Evolutionary conservation across 331 rosid genomes (phyloP), one percentile per base, ranked within the genome.

Genomic region (Pyracantha coccinea): DNA sequence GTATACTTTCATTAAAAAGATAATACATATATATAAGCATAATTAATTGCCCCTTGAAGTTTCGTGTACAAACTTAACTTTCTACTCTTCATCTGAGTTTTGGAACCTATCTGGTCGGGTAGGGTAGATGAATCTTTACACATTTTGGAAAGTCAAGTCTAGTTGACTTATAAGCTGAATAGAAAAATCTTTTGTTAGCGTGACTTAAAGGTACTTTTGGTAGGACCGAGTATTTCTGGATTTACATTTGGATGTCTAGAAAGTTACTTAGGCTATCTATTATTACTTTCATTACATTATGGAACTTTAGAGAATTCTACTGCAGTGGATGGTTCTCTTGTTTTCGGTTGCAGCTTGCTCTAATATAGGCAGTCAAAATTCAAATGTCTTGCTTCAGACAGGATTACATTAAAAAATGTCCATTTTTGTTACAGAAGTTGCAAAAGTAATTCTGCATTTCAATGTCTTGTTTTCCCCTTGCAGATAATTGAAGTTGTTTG

Each of bases 401-500:
- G 21, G 72, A 33, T 66, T 10, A 41, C 14, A 41, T 41, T 1
- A 31, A 4, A 54, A 58, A 72, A 35, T 79, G 24, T 7, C n/a
- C 3, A 5, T 31, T 10, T 59, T 59, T 15, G 10, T 67, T 68
- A 59, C 23, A 60, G 31, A 76, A 52, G 44, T 73, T 58, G 6
- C 16, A 32, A 33, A 69, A 50, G 24, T 25, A n/a, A 64, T 54
- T 54, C 66, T 71, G 23, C 50, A 19, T 45, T 32, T 78, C 58
- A 75, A 35, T 52, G 72, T 78, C 74, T 83, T 55, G 29, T 41
- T 75, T 31, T 70, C 54, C 24, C 60, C 52, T 72, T 70, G 72
- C 97, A 94, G 99, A 92, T 94, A 55, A 79, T 94, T 79, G 96
- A 94, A 92, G 99, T 94, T 77, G 89, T 94, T 82, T 94, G 99